phyloP scores from a whole-genome alignment of 768 basidiomycete species.

The Austroboletus eburneus region DNA sequence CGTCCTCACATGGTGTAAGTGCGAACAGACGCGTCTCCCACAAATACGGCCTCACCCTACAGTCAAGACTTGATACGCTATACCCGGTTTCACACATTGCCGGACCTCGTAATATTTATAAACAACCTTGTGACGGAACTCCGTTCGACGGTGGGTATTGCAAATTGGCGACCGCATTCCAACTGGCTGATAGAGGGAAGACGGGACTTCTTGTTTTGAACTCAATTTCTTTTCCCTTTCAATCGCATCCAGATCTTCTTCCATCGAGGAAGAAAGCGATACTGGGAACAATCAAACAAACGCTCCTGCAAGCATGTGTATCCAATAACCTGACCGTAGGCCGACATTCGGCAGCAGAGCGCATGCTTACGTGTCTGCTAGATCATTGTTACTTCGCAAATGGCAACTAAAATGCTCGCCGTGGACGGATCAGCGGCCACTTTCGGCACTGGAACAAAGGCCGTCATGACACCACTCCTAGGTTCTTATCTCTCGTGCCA shows the following conservation, averaged over 20 bases:
- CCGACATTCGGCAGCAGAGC: constrained; percentile 1
- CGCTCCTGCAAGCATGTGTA: constrained; percentile 46
- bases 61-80: constrained; percentile 23
- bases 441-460: constrained; percentile 60
- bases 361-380: constrained; percentile 19
- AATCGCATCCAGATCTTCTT: constrained; percentile 40
- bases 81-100: constrained; percentile 39
- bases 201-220: constrained; percentile 59
- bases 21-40: constrained; percentile 5
- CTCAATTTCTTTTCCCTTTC: constrained; percentile 67
- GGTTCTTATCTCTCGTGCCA: constrained; percentile 36
- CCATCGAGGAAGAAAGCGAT: constrained; percentile 38
- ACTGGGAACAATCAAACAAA: constrained; percentile 50
- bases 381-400: constrained; percentile 62
- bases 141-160: constrained; percentile 42
- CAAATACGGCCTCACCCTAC: constrained; percentile 42
- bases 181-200: constrained; percentile 26
- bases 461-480: constrained; percentile 63
- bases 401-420: constrained; percentile 64
- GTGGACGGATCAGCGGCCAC: constrained; percentile 61
- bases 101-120: constrained; percentile 57
- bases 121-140: constrained; percentile 49
- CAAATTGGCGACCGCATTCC: constrained; percentile 9
- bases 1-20: too few species aligned
- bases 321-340: constrained; percentile 48